Percentiles rank a stretch among this genome's conserved stretches.
phyloP scores from a whole-genome alignment of 106 monocot genomes.

The Dactylorhiza incarnata region DNA sequence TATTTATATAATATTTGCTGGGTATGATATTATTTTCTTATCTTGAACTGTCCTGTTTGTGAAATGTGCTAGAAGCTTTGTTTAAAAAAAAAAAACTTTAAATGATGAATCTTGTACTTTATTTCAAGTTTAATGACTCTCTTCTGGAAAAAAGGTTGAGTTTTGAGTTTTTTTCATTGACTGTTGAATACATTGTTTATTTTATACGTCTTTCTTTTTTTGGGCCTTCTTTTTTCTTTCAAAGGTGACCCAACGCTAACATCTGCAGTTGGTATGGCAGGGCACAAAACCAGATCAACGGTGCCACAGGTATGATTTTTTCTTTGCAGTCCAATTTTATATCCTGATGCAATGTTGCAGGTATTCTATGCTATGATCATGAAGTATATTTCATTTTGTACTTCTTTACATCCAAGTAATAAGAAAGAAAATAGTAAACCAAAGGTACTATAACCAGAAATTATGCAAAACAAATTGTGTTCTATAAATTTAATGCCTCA shows the following conservation, averaged over 20 bases:
- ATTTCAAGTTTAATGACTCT: not conserved
- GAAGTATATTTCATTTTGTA: not conserved
- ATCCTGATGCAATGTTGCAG: not conserved
- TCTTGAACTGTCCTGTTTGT: not conserved
- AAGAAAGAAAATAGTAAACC: not conserved
- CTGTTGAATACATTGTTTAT: not conserved
- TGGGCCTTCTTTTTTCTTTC: not conserved
- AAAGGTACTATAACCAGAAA: not conserved
- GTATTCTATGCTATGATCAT: not conserved
- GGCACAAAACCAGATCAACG: conserved; percentile 4
- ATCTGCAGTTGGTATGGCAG: not conserved
- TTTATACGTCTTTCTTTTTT: not conserved
- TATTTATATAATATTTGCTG: not conserved
- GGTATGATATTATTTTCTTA: not conserved
- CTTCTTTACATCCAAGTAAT: not conserved
- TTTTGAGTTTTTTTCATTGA: not conserved
- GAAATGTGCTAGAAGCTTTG: not conserved
- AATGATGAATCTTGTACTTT: not conserved
- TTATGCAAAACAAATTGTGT: not conserved
- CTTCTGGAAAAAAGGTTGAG: not conserved
- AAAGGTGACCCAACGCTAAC: not conserved
- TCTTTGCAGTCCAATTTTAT: not conserved
- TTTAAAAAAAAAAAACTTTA: not conserved
- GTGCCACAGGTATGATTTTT: conserved; percentile 3
- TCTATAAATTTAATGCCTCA: not conserved